Evolutionary conservation across 2,329 filamentous ascomycete genomes (phyloP), one percentile per base, ranked within the genome.

Genomic region (Trichoderma sp.): DNA sequence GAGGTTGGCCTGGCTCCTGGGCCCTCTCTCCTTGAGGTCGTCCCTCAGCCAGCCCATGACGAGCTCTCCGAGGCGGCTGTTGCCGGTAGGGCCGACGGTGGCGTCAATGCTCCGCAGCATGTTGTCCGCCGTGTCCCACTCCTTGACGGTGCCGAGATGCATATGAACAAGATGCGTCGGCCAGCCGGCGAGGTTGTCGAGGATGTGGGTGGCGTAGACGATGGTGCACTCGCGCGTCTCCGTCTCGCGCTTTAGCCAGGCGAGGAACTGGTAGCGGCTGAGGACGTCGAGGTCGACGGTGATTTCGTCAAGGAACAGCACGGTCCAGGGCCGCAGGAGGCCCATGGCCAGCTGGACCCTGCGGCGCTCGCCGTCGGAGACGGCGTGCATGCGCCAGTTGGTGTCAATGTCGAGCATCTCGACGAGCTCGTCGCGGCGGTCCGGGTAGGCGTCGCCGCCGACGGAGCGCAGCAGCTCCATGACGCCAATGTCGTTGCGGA

Each of bases 311-410:
- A 99, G 84, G 61, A 99, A 82, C 30, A 99, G 81, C 3, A 99
- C 90, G 12, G 87, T 88, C 95, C 95, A 99, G 0, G 95, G 95
- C 3, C 94, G 84, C 51, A 99, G 78, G 9, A 99, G 82, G 0
- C 95, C 95, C 95, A 99, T 99, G 67, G 93, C 93, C 7, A 99
- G 83, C 81, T 99, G 95, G 6, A 99, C 95, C 19, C 95, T 85
- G 17, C 95, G 84, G 17, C 95, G 81, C 81, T 99, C 95, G 59
- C 95, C 95, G 74, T 99, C 95, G 1, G 88, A 92, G 6, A 99
- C 94, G 54, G 93, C 91, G 76, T 97, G 93, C 91, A 99, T 95
- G 72, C 93, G 90, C 95, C 95, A 99, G 67, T 83, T 80, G 15
- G 91, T 82, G 79, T 99, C 95, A 69, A 99, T 93, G 76, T 99